Conservation (phyloP, 106 monocot genomes). For the Agapanthus africanus region DNA sequence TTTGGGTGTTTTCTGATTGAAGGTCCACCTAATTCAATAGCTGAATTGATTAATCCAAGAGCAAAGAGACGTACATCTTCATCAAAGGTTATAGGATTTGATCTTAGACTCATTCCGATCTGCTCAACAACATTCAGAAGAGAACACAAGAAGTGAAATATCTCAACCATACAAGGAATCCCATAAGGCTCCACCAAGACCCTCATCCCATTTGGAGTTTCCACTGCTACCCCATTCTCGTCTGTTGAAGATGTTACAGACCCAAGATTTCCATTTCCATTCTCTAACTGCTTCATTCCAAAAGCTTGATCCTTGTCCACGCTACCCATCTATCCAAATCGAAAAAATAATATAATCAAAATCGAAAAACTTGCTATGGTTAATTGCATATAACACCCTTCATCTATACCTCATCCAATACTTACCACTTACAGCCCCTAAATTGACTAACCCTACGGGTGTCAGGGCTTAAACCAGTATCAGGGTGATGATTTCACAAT, state of each 20-base stretch:
- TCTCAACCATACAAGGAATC: constrained; percentile 76
- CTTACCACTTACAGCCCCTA: no score
- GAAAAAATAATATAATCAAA: no score
- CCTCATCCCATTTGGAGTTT: constrained; percentile 23
- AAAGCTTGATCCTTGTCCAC: constrained; percentile 55
- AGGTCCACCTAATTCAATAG: constrained; percentile 69
- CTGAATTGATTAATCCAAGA: constrained; percentile 80
- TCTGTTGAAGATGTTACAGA: constrained; percentile 7
- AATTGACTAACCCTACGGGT: no score
- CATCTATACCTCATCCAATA: no score
- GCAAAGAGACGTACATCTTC: constrained; percentile 95
- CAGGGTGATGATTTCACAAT: no score
- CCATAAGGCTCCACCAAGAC: constrained; percentile 58
- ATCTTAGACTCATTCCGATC: constrained; percentile 47
- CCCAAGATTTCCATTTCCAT: constrained; percentile 48
- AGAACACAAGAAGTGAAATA: constrained; percentile 89
- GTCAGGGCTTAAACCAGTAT: no score
- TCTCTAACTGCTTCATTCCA: constrained; percentile 46
- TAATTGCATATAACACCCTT: no score
- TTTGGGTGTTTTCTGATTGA: constrained; percentile 61
- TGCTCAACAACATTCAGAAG: constrained; percentile 74
- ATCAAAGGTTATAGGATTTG: constrained; percentile 69
- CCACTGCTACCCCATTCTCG: constrained; percentile 10
- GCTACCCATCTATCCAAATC: constrained; percentile 41
- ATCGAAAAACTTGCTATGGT: no score